Evolutionary conservation across 768 basidiomycete genomes (phyloP).

Genomic region (Tulasnella sp.): DNA sequence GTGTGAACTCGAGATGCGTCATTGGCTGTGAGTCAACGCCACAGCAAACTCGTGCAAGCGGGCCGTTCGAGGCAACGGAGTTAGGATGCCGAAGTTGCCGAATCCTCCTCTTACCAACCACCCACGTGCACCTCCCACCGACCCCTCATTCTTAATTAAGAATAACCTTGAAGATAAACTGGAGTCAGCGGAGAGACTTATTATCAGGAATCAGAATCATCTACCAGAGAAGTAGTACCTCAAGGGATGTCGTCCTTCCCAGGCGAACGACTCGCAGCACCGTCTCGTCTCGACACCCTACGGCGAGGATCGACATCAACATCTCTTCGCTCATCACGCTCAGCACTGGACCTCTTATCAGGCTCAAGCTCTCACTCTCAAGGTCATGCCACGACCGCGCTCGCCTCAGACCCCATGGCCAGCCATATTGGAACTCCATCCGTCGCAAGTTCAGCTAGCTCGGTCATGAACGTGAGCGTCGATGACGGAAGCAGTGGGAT

Average conservation of each 20-base stretch:
- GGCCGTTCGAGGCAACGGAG: neutral
- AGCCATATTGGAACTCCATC: neutral
- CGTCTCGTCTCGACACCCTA: neutral
- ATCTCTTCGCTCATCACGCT: neutral
- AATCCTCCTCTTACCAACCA: neutral
- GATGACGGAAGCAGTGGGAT: neutral
- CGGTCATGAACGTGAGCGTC: neutral
- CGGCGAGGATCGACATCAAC: neutral
- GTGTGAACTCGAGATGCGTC: neutral
- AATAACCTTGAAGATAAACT: neutral
- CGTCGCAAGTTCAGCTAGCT: neutral
- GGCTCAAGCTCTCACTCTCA: conserved; percentile 7
- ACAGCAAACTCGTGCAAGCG: neutral
- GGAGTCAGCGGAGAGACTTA: neutral
- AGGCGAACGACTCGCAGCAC: neutral
- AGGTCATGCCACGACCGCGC: neutral
- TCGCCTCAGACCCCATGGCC: neutral
- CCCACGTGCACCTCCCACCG: neutral
- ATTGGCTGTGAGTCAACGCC: conserved; percentile 9
- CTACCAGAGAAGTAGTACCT: neutral
- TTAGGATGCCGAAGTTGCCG: neutral
- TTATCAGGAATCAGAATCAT: neutral
- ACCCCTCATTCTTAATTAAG: neutral
- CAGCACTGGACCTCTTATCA: neutral
- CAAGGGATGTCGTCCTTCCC: conserved; percentile 8